These are phyloP conservation scores for Dryas drummondii DNA, from an alignment of 306 rosid genomes.

Conservation along the genomic window DNA sequence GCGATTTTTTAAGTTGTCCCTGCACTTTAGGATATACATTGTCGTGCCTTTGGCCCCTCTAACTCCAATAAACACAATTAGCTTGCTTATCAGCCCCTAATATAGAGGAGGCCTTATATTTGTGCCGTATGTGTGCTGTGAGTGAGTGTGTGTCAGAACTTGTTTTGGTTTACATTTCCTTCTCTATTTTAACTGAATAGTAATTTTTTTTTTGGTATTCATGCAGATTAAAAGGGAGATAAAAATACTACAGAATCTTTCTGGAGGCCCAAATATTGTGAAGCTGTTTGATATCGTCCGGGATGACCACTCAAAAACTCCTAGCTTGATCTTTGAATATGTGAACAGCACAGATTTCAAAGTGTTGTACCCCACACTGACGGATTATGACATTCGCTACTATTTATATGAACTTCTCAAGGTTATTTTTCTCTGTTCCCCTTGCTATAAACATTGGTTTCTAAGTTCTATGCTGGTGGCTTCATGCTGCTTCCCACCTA, in stretches of 20 bases:
- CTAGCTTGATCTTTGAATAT: constrained; percentile 46
- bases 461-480: no score
- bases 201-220: background rate
- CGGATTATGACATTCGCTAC: constrained; percentile 50
- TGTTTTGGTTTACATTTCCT: background rate
- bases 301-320: constrained; percentile 46
- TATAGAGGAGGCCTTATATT: no score
- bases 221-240: constrained; percentile 50
- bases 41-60: no score
- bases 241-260: constrained; percentile 50
- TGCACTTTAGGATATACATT: background rate
- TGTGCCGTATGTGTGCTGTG: no score
- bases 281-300: constrained; percentile 46
- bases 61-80: no score
- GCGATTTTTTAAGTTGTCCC: background rate
- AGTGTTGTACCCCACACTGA: constrained; percentile 40
- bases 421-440: constrained; percentile 20
- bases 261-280: constrained; percentile 47
- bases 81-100: no score
- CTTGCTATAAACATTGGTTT: background rate
- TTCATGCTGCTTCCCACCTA: no score
- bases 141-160: background rate
- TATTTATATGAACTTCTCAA: constrained; percentile 47
- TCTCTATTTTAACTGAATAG: background rate
- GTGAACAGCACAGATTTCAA: constrained; percentile 52